phyloP scores from a whole-genome alignment of 2,329 filamentous ascomycete species.

The Teratosphaeria nubilosa region DNA sequence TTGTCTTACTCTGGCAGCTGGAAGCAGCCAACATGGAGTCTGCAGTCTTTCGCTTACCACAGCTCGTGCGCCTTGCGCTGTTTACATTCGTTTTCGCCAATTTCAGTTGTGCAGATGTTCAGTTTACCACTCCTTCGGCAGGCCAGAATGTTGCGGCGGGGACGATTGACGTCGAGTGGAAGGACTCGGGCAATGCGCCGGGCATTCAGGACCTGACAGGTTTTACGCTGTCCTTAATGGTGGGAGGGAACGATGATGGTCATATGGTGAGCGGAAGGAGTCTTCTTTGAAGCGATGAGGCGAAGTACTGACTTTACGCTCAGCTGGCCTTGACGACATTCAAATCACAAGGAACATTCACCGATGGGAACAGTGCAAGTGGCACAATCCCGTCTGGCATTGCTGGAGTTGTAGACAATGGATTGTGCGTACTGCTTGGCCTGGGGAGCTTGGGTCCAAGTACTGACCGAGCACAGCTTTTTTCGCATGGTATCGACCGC shows the following conservation, averaged over 20 bases:
- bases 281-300: not conserved
- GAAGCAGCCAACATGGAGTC: not conserved
- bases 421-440: constrained; percentile 2
- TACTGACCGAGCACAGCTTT: constrained; percentile 33
- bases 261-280: not conserved
- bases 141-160: not conserved
- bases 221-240: constrained; percentile 2
- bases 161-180: constrained; percentile 3
- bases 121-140: constrained; percentile 1
- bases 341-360: not conserved
- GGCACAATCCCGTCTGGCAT: constrained; percentile 2
- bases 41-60: not conserved
- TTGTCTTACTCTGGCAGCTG: not conserved
- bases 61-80: not conserved
- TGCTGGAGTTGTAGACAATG: not conserved
- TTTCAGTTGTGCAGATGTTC: not conserved
- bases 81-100: not conserved
- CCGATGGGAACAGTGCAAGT: not conserved
- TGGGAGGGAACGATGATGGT: constrained; percentile 1
- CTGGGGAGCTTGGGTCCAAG: not conserved
- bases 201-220: not conserved
- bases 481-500: constrained; percentile 46
- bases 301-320: not conserved
- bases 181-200: constrained; percentile 1
- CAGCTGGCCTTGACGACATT: constrained; percentile 1